Evolutionary conservation across 495 filamentous ascomycete genomes (phyloP), one percentile per base, ranked within the genome.

Genomic region (Pseudevernia furfuracea): DNA sequence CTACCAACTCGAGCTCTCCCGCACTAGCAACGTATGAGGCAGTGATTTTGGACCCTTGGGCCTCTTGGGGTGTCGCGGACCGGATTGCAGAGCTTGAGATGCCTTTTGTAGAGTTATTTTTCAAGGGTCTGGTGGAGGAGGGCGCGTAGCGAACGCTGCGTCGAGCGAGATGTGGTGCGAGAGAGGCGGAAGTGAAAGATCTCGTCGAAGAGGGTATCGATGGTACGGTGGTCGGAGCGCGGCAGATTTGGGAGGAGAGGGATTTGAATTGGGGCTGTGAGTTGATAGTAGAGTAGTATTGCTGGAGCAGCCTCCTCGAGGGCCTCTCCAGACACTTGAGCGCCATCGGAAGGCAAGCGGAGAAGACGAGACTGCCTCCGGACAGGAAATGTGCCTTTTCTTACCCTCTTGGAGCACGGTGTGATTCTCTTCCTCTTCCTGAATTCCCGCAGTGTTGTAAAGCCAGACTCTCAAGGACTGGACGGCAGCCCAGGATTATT

Each of bases 1-100:
- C 87, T 52, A 97, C 87, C 67, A 63, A 57, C 15, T 63, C 30
- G 12, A 55, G 34, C 17, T 55, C 37, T 19, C 49, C 61, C 37
- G 61, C 61, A 58, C 52, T 63, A 5, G 28, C 61, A 36, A 63
- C 39, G 38, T 63, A 63, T 53, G 49, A 53, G 19, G 49, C 49
- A 32, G 49, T 53, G 36, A 52, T 57, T 11, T 56, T 36, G 15
- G 61, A 56, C 39, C 56, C 56, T 6, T 52, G 61, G 10, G 61
- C 28, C 36, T 68, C 63, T 43, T 65, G 66, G 21, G 41, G 38
- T 21, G 66, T 62, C 15, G 60, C 60, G 23, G 11, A 28, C 28
- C 49, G 59, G 10, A 19, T 30, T n/a, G 39, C 34, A n/a, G 58
- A 66, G 41, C 43, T 53, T 15, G 49, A 53, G 34, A 68, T 62